These are phyloP conservation scores for Tylopilus sp. DNA, from an alignment of 768 basidiomycete genomes.

Conservation along the genomic window DNA sequence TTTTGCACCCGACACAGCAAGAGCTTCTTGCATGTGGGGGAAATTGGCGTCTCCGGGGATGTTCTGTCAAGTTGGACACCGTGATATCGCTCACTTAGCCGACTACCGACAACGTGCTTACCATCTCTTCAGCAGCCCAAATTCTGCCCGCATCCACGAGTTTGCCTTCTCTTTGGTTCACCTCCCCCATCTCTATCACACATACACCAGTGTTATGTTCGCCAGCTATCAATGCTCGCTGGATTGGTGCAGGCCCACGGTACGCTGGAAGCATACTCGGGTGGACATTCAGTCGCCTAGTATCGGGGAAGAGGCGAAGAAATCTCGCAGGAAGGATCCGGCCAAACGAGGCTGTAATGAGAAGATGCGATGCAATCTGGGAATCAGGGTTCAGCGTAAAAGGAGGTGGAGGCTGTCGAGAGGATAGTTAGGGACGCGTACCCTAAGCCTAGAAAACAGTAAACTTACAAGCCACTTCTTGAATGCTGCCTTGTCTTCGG, in stretches of 20 bases:
- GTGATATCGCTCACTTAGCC: neutral
- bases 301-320: constrained; percentile 56
- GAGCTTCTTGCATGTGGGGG: constrained; percentile 46
- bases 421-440: constrained; percentile 12
- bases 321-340: constrained; percentile 60
- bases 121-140: constrained; percentile 52
- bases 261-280: constrained; percentile 84
- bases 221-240: constrained; percentile 70
- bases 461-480: constrained; percentile 58
- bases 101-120: constrained; percentile 34
- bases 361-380: constrained; percentile 45
- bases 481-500: constrained; percentile 56
- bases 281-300: constrained; percentile 37
- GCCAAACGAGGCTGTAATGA: constrained; percentile 43
- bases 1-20: constrained; percentile 64
- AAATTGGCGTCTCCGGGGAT: constrained; percentile 54
- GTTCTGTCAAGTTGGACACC: constrained; percentile 35
- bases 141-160: constrained; percentile 73
- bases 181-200: constrained; percentile 72
- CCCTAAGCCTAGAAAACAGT: neutral
- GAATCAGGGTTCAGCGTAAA: constrained; percentile 23
- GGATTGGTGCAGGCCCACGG: constrained; percentile 90
- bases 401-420: constrained; percentile 38
- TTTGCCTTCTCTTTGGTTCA: constrained; percentile 46
- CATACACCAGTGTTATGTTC: constrained; percentile 74